A percentile compares a stretch with the other conserved stretches of the same genome.
Conservation (phyloP, 768 basidiomycete species). For the Lactarius indigo region DNA sequence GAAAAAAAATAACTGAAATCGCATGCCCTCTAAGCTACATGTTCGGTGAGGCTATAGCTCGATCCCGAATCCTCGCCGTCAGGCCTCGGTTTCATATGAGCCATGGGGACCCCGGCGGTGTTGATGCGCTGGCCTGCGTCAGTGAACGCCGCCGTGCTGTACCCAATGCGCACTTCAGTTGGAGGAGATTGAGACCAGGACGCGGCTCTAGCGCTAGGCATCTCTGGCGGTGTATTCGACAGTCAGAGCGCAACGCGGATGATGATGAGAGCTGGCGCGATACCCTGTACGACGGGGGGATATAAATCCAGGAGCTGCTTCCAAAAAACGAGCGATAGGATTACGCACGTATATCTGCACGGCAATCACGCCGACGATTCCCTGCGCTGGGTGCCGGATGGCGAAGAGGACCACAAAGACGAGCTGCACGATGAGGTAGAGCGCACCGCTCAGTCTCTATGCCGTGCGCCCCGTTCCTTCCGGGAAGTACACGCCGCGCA, state of each 20-base stretch:
- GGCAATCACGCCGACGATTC: conserved; percentile 36
- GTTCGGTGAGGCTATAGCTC: too few species aligned
- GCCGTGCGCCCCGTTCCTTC: too few species aligned
- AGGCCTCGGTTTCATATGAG: not conserved
- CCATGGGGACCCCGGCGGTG: not conserved
- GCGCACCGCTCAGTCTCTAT: conserved; percentile 36
- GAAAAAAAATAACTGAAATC: too few species aligned
- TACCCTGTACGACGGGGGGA: conserved; percentile 6
- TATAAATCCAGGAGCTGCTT: not conserved
- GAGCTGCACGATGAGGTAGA: conserved; percentile 40
- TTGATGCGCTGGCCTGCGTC: not conserved
- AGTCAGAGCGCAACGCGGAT: conserved; percentile 15
- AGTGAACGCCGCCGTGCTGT: not conserved
- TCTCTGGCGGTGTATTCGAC: not conserved
- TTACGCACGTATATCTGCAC: conserved; percentile 40
- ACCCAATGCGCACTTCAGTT: not conserved
- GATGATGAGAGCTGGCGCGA: conserved; percentile 13
- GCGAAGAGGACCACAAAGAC: conserved; percentile 40
- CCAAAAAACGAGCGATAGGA: not conserved
- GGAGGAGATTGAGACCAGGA: not conserved
- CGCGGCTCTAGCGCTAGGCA: too few species aligned
- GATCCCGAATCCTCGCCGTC: too few species aligned
- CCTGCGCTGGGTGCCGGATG: conserved; percentile 33
- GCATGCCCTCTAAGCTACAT: too few species aligned
- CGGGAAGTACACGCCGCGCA: too few species aligned